Percentiles rank a stretch among this genome's conserved stretches.
Evolutionary conservation across 768 basidiomycete genomes (phyloP).

Genomic region (Boletus reticulatus): DNA sequence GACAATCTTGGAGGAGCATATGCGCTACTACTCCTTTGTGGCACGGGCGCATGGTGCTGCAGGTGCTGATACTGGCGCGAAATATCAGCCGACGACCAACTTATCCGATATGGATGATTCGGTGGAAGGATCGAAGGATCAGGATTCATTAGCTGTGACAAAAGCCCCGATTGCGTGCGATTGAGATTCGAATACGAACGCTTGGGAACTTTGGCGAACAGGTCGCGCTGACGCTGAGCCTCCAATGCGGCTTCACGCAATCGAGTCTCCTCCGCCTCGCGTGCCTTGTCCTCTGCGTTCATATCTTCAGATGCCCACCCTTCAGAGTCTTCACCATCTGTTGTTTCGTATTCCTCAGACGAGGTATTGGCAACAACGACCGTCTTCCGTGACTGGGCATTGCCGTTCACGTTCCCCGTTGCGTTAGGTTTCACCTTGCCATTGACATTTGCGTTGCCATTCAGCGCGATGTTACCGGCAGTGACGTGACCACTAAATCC

Average conservation of each 20-base stretch:
- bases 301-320: constrained; percentile 64
- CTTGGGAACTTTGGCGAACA: constrained; percentile 68
- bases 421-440: constrained; percentile 14
- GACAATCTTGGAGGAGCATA: constrained; percentile 38
- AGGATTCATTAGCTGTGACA: constrained; percentile 72
- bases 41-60: constrained; percentile 19
- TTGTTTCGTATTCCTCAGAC: constrained; percentile 49
- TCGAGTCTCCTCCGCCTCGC: constrained; percentile 31
- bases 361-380: constrained; percentile 49
- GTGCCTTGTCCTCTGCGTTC: constrained; percentile 35
- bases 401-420: constrained; percentile 10
- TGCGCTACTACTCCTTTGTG: constrained; percentile 29
- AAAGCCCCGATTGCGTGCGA: constrained; percentile 53
- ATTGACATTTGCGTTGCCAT: constrained; percentile 12
- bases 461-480: constrained; percentile 4
- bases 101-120: constrained; percentile 57
- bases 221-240: constrained; percentile 60
- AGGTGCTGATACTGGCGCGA: constrained; percentile 21
- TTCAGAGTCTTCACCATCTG: constrained; percentile 54
- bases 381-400: constrained; percentile 35
- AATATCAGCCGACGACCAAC: constrained; percentile 49
- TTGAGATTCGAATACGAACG: constrained; percentile 60
- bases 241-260: constrained; percentile 58
- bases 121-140: constrained; percentile 58
- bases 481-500: constrained; percentile 4